Evolutionary conservation across 257 asterid species (phyloP).

Genomic region (Asclepias syriaca): DNA sequence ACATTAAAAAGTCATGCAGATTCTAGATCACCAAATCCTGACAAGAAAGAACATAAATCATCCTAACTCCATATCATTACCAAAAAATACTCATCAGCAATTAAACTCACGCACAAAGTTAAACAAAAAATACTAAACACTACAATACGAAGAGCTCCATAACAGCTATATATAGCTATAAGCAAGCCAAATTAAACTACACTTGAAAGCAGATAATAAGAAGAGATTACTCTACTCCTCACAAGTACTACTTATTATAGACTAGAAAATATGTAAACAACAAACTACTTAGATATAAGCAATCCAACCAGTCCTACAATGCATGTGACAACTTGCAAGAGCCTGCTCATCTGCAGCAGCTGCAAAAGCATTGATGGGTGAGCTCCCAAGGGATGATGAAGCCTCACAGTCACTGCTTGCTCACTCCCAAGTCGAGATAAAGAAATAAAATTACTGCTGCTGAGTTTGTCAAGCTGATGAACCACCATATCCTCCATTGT

Average conservation of each 20-base stretch:
- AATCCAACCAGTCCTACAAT: conserved; percentile 45
- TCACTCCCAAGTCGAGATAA: neutral
- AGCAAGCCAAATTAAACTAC: conserved; percentile 52
- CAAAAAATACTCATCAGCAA: conserved; percentile 28
- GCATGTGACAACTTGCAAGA: conserved; percentile 36
- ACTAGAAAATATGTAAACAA: conserved; percentile 40
- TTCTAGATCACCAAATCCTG: conserved; percentile 17
- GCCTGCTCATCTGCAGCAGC: conserved; percentile 39
- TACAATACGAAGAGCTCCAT: conserved; percentile 35
- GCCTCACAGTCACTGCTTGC: neutral
- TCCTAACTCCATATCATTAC: conserved; percentile 16
- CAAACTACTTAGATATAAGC: conserved; percentile 43
- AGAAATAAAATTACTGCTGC: conserved; percentile 38
- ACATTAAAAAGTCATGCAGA: conserved; percentile 6
- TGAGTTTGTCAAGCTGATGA: conserved; percentile 46
- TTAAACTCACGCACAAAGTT: conserved; percentile 24
- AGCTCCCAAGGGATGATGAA: conserved; percentile 22
- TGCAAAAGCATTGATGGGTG: conserved; percentile 17
- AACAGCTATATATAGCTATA: conserved; percentile 35
- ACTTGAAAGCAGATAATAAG: conserved; percentile 35
- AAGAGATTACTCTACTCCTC: conserved; percentile 42
- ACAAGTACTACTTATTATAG: conserved; percentile 48
- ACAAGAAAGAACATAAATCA: conserved; percentile 16
- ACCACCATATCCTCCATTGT: conserved; percentile 63
- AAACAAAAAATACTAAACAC: conserved; percentile 32